Percentiles rank a stretch among this genome's conserved stretches.
These are phyloP conservation scores for Trichoderma polysporum DNA, from an alignment of 2,329 filamentous ascomycete species.

Conservation along the genomic window DNA sequence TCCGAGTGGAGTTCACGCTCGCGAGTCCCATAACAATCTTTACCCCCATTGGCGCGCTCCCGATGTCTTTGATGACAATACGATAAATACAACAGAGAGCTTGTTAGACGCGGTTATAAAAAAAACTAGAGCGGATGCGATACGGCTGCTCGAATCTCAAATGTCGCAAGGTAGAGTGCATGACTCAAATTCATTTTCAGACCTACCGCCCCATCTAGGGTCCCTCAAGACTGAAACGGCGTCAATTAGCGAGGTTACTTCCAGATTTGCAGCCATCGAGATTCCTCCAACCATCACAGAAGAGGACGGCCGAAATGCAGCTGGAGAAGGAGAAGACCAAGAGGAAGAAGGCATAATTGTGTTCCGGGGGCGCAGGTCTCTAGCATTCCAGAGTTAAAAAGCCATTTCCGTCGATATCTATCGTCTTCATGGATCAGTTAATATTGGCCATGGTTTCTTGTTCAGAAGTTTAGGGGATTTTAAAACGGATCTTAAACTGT, in stretches of 20 bases:
- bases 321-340: not conserved
- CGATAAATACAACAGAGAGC: not conserved
- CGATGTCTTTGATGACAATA: conserved; percentile 28
- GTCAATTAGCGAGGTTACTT: not conserved
- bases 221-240: not conserved
- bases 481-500: too few species aligned
- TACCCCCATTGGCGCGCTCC: conserved; percentile 42
- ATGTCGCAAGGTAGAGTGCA: not conserved
- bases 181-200: conserved; percentile 16
- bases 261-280: not conserved
- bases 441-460: not conserved
- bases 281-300: not conserved
- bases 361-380: not conserved
- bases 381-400: not conserved
- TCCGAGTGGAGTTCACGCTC: conserved; percentile 29
- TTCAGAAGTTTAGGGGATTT: not conserved
- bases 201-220: not conserved
- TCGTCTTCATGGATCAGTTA: not conserved
- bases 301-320: not conserved
- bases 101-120: not conserved
- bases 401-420: too few species aligned
- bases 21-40: conserved; percentile 38
- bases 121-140: not conserved
- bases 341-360: not conserved
- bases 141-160: not conserved